These are phyloP conservation scores for Boletus vinaceobasis DNA, from an alignment of 768 basidiomycete genomes.

Conservation along the genomic window DNA sequence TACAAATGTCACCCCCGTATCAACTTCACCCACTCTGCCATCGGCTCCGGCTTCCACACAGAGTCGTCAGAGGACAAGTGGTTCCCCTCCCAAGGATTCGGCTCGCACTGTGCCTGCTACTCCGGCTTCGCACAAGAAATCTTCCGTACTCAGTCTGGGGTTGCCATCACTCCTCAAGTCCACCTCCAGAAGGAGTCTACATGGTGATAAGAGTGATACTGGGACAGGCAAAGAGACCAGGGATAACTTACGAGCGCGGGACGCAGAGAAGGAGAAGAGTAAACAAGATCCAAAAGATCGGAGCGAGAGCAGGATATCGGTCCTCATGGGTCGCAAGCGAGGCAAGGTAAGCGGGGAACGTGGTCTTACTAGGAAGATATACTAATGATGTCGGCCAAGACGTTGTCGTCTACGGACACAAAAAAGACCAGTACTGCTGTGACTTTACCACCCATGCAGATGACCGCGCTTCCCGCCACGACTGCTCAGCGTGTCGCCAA, in stretches of 20 bases:
- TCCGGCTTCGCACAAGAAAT: constrained; percentile 70
- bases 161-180: constrained; percentile 84
- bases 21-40: constrained; percentile 52
- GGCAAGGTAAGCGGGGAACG: constrained; percentile 69
- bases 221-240: constrained; percentile 47
- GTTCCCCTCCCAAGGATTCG: constrained; percentile 53
- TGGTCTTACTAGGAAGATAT: neutral
- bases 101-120: constrained; percentile 51
- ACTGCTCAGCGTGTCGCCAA: constrained; percentile 85
- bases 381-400: constrained; percentile 44
- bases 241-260: constrained; percentile 45
- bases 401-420: constrained; percentile 77
- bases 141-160: constrained; percentile 77
- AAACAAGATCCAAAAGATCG: constrained; percentile 81
- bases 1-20: constrained; percentile 36
- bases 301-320: constrained; percentile 86
- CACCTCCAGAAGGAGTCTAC: constrained; percentile 76
- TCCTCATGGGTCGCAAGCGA: constrained; percentile 81
- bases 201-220: constrained; percentile 48
- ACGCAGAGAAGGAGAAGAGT: constrained; percentile 46
- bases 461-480: constrained; percentile 73
- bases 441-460: constrained; percentile 86
- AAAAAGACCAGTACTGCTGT: constrained; percentile 69
- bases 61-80: constrained; percentile 40
- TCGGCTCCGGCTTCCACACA: constrained; percentile 42